These are phyloP conservation scores for Punica granatum DNA, from an alignment of 345 rosid genomes.

Conservation along the genomic window DNA sequence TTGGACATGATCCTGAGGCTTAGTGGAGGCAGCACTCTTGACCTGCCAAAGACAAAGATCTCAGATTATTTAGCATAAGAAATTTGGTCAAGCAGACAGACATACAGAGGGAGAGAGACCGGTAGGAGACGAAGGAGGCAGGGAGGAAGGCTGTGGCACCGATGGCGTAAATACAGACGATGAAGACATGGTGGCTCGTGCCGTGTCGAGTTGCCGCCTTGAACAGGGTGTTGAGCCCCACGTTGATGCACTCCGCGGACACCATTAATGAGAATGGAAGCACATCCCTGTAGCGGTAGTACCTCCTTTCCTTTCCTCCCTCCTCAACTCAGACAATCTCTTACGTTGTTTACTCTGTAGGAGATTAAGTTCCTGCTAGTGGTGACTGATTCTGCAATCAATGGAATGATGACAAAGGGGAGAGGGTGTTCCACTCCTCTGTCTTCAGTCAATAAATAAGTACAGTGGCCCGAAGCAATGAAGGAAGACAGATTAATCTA, in stretches of 20 bases:
- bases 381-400: too few species aligned
- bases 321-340: too few species aligned
- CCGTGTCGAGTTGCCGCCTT: slow-evolving; percentile 5
- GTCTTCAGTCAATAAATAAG: too few species aligned
- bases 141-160: slow-evolving; percentile 12
- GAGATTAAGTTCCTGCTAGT: too few species aligned
- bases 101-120: not conserved
- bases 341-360: too few species aligned
- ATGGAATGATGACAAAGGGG: too few species aligned
- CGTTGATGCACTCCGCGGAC: slow-evolving; percentile 8
- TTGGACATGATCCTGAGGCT: slow-evolving; percentile 48
- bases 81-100: not conserved
- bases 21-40: slow-evolving; percentile 67
- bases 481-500: too few species aligned
- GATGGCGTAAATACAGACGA: slow-evolving; percentile 11
- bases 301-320: not conserved
- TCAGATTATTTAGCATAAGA: not conserved
- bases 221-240: slow-evolving; percentile 13
- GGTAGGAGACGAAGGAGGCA: slow-evolving; percentile 10
- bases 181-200: slow-evolving; percentile 11
- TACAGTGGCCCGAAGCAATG: too few species aligned
- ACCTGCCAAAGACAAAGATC: slow-evolving; percentile 28
- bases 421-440: too few species aligned
- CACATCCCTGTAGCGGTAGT: not conserved
- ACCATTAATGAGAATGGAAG: slow-evolving; percentile 9